phyloP scores from a whole-genome alignment of 73 alveolate species.

The Paramecium caudatum region DNA sequence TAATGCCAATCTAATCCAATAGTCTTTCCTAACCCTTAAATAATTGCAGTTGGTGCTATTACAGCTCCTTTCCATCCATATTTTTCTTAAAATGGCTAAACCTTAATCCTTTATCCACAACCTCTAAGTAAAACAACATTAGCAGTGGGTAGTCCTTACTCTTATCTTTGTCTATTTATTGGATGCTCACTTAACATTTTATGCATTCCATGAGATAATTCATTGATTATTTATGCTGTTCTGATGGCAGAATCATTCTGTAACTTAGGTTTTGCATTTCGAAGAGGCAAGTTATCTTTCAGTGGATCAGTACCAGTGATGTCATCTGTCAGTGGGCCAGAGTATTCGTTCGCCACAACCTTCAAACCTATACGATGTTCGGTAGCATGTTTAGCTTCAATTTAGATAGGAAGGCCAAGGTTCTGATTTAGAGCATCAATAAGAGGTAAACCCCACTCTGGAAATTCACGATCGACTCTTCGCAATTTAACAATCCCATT shows the following conservation, averaged over 20 bases:
- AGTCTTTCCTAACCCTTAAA: constrained; percentile 85
- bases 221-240: constrained; percentile 82
- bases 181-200: constrained; percentile 78
- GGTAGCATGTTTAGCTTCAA: constrained; percentile 85
- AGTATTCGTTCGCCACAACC: constrained; percentile 79
- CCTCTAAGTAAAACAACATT: constrained; percentile 86
- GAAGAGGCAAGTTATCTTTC: constrained; percentile 80
- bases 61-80: constrained; percentile 83
- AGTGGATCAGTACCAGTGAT: constrained; percentile 91
- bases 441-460: constrained; percentile 85
- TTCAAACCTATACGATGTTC: constrained; percentile 90
- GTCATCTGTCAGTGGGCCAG: constrained; percentile 75
- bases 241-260: constrained; percentile 74
- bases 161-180: constrained; percentile 80
- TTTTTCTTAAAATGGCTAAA: constrained; percentile 74
- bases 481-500: constrained; percentile 84
- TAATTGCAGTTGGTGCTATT: constrained; percentile 94
- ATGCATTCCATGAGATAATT: constrained; percentile 78
- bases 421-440: constrained; percentile 9
- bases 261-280: constrained; percentile 72
- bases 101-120: constrained; percentile 86
- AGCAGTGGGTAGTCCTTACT: constrained; percentile 81
- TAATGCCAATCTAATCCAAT: constrained; percentile 81
- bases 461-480: constrained; percentile 88
- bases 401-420: constrained; percentile 42